Conservation (phyloP, 2,329 filamentous ascomycete genomes). For the Plectosphaerella cucumerina region DNA sequence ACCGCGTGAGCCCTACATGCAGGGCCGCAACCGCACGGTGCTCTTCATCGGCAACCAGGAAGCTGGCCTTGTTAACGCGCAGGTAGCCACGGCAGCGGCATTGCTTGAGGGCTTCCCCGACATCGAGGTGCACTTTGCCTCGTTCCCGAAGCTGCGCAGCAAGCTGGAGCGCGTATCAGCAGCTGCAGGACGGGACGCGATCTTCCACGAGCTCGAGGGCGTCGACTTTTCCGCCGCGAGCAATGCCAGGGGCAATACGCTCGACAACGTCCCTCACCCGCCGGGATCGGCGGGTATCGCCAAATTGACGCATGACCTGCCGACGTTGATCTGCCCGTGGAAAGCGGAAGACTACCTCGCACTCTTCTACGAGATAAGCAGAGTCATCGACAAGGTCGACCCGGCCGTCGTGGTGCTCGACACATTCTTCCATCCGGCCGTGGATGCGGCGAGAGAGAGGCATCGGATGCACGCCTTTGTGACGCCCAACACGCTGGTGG, state of each 20-base stretch:
- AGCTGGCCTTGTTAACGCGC: slow-evolving; percentile 30
- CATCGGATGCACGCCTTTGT: slow-evolving; percentile 29
- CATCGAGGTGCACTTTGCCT: slow-evolving; percentile 29
- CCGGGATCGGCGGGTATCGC: slow-evolving; percentile 15
- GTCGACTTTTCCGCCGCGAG: slow-evolving; percentile 13
- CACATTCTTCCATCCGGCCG: slow-evolving; percentile 1
- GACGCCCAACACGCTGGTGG: slow-evolving; percentile 37
- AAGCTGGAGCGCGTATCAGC: slow-evolving; percentile 10
- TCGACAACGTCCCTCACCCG: slow-evolving; percentile 10
- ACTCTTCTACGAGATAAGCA: slow-evolving; percentile 18
- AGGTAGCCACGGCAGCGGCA: slow-evolving; percentile 27
- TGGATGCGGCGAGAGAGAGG: slow-evolving; percentile 15
- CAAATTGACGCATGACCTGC: slow-evolving; percentile 11
- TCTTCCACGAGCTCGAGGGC: slow-evolving; percentile 20
- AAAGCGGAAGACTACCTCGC: slow-evolving; percentile 21
- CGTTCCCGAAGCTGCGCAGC: slow-evolving; percentile 16
- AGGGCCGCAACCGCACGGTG: slow-evolving; percentile 23
- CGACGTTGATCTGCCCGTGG: slow-evolving; percentile 22
- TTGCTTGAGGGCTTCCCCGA: slow-evolving; percentile 26
- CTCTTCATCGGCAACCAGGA: slow-evolving; percentile 27
- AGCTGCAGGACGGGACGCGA: slow-evolving; percentile 13
- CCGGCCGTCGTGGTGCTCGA: slow-evolving; percentile 28
- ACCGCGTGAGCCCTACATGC: not conserved
- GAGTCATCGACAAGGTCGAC: slow-evolving; percentile 23
- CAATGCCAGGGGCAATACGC: slow-evolving; percentile 6